Conservation (phyloP, 371 early-diverging fungal species). For the Mucor mucedo region DNA sequence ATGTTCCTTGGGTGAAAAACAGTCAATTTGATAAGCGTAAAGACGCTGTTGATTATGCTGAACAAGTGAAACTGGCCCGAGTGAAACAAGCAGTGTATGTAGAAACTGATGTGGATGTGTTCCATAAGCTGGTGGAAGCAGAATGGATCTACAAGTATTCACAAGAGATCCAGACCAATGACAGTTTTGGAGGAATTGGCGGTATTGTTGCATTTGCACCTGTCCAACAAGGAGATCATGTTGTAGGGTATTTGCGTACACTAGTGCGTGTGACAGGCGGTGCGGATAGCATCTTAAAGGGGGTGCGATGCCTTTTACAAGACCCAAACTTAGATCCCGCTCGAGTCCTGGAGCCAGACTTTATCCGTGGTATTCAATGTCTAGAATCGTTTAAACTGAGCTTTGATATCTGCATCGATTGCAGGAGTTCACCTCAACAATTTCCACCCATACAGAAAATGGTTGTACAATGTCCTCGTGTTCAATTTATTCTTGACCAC, state of each 20-base stretch:
- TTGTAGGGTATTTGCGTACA: constrained; percentile 33
- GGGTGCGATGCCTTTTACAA: constrained; percentile 46
- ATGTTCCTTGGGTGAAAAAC: constrained; percentile 36
- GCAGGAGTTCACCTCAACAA: constrained; percentile 40
- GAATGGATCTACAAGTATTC: constrained; percentile 46
- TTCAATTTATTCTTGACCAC: constrained; percentile 52
- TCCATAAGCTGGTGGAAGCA: constrained; percentile 46
- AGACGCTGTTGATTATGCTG: constrained; percentile 26
- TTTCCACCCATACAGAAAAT: constrained; percentile 43
- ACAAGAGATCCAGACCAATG: constrained; percentile 13
- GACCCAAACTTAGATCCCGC: constrained; percentile 38
- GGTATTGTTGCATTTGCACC: constrained; percentile 55
- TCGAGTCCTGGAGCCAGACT: constrained; percentile 27
- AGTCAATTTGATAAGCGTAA: constrained; percentile 25
- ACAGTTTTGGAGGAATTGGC: constrained; percentile 42
- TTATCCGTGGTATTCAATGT: constrained; percentile 37
- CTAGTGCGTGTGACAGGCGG: constrained; percentile 28
- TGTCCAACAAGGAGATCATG: constrained; percentile 41
- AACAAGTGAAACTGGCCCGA: constrained; percentile 4
- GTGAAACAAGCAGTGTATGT: constrained; percentile 25
- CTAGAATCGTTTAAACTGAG: constrained; percentile 36
- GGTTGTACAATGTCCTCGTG: constrained; percentile 44
- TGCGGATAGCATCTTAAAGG: constrained; percentile 26
- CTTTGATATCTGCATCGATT: constrained; percentile 50
- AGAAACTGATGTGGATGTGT: constrained; percentile 36